Percentiles rank a stretch among this genome's conserved stretches.
These are phyloP conservation scores for Fusarium luffae DNA, from an alignment of 2,329 filamentous ascomycete species.

Conservation along the genomic window DNA sequence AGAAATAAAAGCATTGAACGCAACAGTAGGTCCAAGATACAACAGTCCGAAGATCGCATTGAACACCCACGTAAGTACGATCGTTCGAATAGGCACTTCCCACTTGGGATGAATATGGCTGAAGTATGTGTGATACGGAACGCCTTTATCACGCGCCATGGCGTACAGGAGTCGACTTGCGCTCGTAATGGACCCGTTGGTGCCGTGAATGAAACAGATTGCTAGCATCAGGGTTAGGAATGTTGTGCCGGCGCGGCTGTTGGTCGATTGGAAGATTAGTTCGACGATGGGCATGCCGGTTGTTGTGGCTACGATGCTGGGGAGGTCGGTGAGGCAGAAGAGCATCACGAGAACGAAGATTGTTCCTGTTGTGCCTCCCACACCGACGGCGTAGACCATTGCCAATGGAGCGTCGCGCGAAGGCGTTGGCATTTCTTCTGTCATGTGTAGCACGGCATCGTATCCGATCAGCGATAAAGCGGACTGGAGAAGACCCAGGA, in stretches of 20 bases:
- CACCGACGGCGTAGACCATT: slow-evolving; percentile 56
- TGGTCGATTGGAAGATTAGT: slow-evolving; percentile 56
- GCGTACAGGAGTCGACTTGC: slow-evolving; percentile 56
- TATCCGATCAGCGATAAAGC: slow-evolving; percentile 54
- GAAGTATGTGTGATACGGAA: slow-evolving; percentile 23
- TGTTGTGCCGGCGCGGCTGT: slow-evolving; percentile 53
- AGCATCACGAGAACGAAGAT: slow-evolving; percentile 56
- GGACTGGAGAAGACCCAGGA: slow-evolving; percentile 58
- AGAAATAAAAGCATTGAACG: slow-evolving; percentile 36
- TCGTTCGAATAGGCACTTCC: slow-evolving; percentile 28
- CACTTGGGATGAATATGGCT: slow-evolving; percentile 28
- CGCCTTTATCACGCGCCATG: slow-evolving; percentile 37
- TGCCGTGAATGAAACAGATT: slow-evolving; percentile 59
- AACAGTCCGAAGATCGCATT: slow-evolving; percentile 35
- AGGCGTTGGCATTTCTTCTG: slow-evolving; percentile 59
- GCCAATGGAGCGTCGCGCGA: slow-evolving; percentile 54
- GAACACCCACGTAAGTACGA: slow-evolving; percentile 28
- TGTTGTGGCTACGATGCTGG: slow-evolving; percentile 49
- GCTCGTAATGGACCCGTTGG: slow-evolving; percentile 57
- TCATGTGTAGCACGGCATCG: slow-evolving; percentile 58
- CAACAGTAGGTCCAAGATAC: slow-evolving; percentile 31
- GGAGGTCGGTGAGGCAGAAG: slow-evolving; percentile 54
- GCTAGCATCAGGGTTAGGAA: slow-evolving; percentile 55
- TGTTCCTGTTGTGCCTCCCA: slow-evolving; percentile 55
- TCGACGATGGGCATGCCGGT: slow-evolving; percentile 60